Base-by-base conservation (phyloP, 2,329 filamentous ascomycete species). In the Penicillium griseofulvum region DNA sequence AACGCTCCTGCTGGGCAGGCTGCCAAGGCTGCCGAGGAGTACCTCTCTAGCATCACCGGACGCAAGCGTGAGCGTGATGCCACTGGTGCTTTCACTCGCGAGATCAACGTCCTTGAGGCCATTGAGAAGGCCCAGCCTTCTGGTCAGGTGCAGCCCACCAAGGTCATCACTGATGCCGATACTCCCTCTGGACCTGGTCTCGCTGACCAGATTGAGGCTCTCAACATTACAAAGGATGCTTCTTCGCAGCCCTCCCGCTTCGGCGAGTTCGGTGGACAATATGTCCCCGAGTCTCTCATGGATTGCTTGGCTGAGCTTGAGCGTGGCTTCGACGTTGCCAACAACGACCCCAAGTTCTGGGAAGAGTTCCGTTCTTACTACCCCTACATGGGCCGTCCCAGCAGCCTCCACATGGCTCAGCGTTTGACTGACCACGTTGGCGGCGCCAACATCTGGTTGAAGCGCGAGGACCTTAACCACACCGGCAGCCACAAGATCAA, bases 401-500 rank as follows among this genome's bases (percentile, higher is more conserved):
- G 93, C 49, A 91, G 93, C 64, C 80, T 99, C 50, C 94, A 99
- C 76, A 78, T 92, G 50, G 94, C 94, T 1, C 87, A 94, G 65
- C 87, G 92, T 50, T 79, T 99, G 62, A 97, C 93, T 0, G 88
- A 95, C 70, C 80, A 93, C 68, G 91, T 90, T 45, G 91, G 91
- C 24, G 94, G 94, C 57, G 93, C 94, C 46, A 96, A 91, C 70
- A 96, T 99, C 78, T 99, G 93, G 88, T 79, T 99, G 64, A 99
- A 99, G 83, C 86, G 94, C 66, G 94, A 99, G 77, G 94, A 99
- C 72, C 80, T 97, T 54, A 97, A 97, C 77, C 94, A 99, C 74
- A 97, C 94, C 9, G 94, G 94, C 63, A 95, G 90, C 60, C 94
- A 99, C 82, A 99, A 99, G 83, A 97, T 99, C 81, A 99, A 99